Evolutionary conservation across 306 rosid species (phyloP).

Genomic region (barrel medic (Medicago truncatula)): DNA sequence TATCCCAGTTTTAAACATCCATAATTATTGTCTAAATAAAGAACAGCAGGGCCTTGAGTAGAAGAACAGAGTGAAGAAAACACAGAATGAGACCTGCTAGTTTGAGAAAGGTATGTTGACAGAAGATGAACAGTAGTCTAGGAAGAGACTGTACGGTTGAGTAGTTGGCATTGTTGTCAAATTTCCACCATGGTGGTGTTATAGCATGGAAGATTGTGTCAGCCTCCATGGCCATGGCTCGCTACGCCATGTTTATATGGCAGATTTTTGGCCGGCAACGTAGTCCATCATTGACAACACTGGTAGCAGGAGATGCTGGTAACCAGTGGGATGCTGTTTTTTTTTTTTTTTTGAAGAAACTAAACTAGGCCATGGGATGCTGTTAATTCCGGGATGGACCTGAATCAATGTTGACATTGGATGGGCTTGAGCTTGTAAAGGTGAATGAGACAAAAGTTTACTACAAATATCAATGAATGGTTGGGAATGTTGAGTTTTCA

Average conservation of each 20-base stretch:
- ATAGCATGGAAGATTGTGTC: neutral
- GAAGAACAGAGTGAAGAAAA: conserved; percentile 6
- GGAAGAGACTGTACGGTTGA: neutral
- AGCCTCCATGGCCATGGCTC: neutral
- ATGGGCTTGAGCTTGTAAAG: conserved; percentile 1
- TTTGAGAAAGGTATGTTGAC: conserved; percentile 4
- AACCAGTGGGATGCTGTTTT: neutral
- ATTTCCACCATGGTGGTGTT: neutral
- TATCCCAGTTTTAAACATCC: neutral
- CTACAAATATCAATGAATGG: neutral
- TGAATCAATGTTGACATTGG: neutral
- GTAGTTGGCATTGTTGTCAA: neutral
- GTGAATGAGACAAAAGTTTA: neutral
- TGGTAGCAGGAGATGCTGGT: neutral
- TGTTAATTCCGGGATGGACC: neutral
- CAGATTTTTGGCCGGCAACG: neutral
- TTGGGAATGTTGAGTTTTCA: neutral
- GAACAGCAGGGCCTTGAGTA: conserved; percentile 11
- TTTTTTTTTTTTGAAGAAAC: no score
- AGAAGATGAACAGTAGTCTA: neutral
- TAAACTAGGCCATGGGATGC: no score
- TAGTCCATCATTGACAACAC: neutral
- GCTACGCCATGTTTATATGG: neutral
- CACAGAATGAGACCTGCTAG: neutral
- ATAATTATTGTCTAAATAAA: neutral